Base-by-base conservation (phyloP, 2,329 filamentous ascomycete genomes). In the Ambrosiella xylebori region DNA sequence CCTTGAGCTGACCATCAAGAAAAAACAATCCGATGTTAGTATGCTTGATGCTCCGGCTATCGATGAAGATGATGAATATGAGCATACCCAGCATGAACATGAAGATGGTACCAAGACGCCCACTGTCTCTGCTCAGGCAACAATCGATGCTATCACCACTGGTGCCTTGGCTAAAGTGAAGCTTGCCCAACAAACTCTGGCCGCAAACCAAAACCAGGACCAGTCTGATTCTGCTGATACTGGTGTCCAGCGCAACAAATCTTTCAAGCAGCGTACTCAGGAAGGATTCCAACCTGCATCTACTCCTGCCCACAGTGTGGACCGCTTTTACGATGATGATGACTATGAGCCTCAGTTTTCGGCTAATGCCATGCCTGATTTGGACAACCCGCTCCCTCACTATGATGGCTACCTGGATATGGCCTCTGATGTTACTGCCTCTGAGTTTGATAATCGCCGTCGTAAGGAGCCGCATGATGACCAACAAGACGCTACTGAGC, bases 351-450 rank as follows among this genome's bases (percentile, higher is more conserved):
- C 51, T 7, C 51, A 39, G 13, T 17, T 53, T 37, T 37, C 35
- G 13, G 51, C 51, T 53, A 39, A 12, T 17, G 37, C 51, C 12
- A 53, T 53, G 13, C 88, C 88, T 2, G 77, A 84, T 62, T 71
- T 79, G 40, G 71, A 82, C 59, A 76, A 90, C 63, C 84, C 85
- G 4, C 79, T 90, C 73, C 87, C 85, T 0, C 88, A 90, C 65
- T 82, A 86, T 65, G 88, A 85, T 3, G 85, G 87, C 63, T 64
- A 71, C 1, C 74, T 77, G 9, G 77, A 80, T 41, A 51, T 58
- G 17, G 88, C 94, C 61, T 77, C 88, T 13, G 84, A 81, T 51
- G 95, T 89, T 15, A 94, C 94, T 66, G 88, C 88, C 2, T 95
- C 90, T 0, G 76, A 90, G 54, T 81, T 94, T 45, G 79, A 89